These are phyloP conservation scores for Dactylellina leptospora DNA, from an alignment of 2,329 filamentous ascomycete species.

Conservation along the genomic window DNA sequence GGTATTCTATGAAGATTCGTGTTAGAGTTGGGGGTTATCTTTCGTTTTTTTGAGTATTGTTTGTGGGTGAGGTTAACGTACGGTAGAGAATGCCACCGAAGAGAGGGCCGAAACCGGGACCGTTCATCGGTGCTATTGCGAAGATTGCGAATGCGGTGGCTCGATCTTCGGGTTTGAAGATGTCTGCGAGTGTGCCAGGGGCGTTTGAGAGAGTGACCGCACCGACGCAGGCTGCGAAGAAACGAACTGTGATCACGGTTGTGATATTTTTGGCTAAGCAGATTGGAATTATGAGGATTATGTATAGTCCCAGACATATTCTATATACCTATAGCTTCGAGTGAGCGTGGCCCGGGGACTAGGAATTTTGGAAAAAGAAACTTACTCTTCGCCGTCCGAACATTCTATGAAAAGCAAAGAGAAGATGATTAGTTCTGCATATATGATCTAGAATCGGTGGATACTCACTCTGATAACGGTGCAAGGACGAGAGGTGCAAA, in stretches of 20 bases:
- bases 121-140: constrained; percentile 85
- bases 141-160: constrained; percentile 85
- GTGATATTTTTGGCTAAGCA: constrained; percentile 74
- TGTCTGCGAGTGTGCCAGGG: constrained; percentile 82
- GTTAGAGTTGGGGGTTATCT: background rate
- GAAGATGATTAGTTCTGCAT: background rate
- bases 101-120: constrained; percentile 70
- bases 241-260: constrained; percentile 75
- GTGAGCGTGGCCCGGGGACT: too few species aligned
- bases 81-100: constrained; percentile 79
- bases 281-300: constrained; percentile 75
- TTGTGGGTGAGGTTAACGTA: constrained; percentile 59
- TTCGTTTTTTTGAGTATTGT: background rate
- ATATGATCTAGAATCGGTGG: background rate
- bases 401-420: constrained; percentile 59
- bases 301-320: constrained; percentile 71
- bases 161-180: constrained; percentile 80
- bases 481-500: constrained; percentile 76
- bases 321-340: constrained; percentile 71
- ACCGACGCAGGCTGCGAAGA: constrained; percentile 78
- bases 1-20: constrained; percentile 64
- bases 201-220: constrained; percentile 84
- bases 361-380: too few species aligned
- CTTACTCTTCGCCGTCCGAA: constrained; percentile 69
- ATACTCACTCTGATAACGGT: constrained; percentile 70